phyloP scores from a whole-genome alignment of 2,329 filamentous ascomycete genomes.

The Neofusicoccum kwambonambiense region DNA sequence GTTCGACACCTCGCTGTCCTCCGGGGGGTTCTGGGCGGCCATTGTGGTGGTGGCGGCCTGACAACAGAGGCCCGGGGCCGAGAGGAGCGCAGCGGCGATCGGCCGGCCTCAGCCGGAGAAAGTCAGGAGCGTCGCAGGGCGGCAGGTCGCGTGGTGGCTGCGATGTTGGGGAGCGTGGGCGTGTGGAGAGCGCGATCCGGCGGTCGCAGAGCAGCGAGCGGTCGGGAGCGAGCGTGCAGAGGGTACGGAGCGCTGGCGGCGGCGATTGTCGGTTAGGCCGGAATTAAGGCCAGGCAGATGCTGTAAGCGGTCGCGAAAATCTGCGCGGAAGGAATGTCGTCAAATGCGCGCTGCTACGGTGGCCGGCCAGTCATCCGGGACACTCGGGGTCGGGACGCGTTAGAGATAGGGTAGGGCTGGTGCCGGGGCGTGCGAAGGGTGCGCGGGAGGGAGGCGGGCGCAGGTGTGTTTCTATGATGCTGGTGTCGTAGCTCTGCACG shows the following conservation, averaged over 20 bases:
- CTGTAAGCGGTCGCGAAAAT: constrained; percentile 16
- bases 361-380: constrained; percentile 10
- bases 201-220: constrained; percentile 2
- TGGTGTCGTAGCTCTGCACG: constrained; percentile 12
- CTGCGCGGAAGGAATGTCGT: constrained; percentile 18
- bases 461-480: constrained; percentile 12
- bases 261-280: constrained; percentile 22
- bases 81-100: constrained; percentile 22
- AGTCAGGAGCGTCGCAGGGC: constrained; percentile 19
- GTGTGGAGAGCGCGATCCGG: constrained; percentile 8
- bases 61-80: constrained; percentile 13
- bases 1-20: constrained; percentile 55
- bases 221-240: constrained; percentile 13
- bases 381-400: constrained; percentile 8
- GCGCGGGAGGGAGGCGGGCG: not conserved
- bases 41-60: constrained; percentile 29
- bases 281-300: constrained; percentile 23
- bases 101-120: constrained; percentile 40
- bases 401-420: constrained; percentile 14
- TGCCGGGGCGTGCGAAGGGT: not conserved
- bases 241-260: constrained; percentile 11
- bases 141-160: not conserved
- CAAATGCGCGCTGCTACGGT: not conserved
- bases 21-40: constrained; percentile 28
- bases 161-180: not conserved